A percentile compares a stretch with the other conserved stretches of the same genome.
phyloP scores from a whole-genome alignment of 1,284 basidiomycete genomes.

The Cutaneotrichosporon cutaneum region DNA sequence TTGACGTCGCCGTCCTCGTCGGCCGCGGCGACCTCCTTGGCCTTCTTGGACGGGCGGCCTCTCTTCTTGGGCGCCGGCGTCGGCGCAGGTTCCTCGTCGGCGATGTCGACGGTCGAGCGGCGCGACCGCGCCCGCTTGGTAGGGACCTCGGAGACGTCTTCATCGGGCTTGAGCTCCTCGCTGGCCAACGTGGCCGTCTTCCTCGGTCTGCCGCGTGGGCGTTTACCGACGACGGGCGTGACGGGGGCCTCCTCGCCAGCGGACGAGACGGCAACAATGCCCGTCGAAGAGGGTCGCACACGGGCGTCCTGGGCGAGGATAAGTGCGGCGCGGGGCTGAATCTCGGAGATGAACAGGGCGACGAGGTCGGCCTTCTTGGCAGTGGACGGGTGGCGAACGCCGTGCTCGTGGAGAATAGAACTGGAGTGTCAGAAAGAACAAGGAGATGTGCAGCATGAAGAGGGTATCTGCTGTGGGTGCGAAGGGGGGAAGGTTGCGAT shows the following conservation, averaged over 20 bases:
- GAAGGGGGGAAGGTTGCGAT: no score
- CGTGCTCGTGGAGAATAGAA: constrained; percentile 60
- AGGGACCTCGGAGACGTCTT: constrained; percentile 12
- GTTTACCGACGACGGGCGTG: constrained; percentile 26
- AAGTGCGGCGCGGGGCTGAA: constrained; percentile 64
- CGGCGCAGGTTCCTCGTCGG: not conserved
- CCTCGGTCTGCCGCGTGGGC: constrained; percentile 23
- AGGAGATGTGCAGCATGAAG: not conserved
- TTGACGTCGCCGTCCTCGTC: not conserved
- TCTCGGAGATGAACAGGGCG: constrained; percentile 71
- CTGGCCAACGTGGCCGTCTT: constrained; percentile 18
- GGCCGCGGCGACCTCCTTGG: constrained; percentile 3
- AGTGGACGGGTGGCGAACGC: constrained; percentile 69
- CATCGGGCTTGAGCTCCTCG: constrained; percentile 18
- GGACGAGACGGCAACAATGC: constrained; percentile 45
- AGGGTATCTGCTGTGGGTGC: not conserved
- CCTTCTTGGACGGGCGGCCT: constrained; percentile 12
- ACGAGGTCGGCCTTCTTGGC: constrained; percentile 86
- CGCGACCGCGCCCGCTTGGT: constrained; percentile 24
- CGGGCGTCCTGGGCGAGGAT: constrained; percentile 33
- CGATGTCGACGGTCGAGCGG: constrained; percentile 8
- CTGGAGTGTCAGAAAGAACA: constrained; percentile 16
- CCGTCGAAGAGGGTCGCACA: constrained; percentile 43
- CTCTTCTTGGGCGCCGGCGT: constrained; percentile 15
- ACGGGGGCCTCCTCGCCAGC: constrained; percentile 24